These are phyloP conservation scores for Hymenochaete sp. DNA, from an alignment of 1,284 basidiomycete genomes.

Conservation along the genomic window DNA sequence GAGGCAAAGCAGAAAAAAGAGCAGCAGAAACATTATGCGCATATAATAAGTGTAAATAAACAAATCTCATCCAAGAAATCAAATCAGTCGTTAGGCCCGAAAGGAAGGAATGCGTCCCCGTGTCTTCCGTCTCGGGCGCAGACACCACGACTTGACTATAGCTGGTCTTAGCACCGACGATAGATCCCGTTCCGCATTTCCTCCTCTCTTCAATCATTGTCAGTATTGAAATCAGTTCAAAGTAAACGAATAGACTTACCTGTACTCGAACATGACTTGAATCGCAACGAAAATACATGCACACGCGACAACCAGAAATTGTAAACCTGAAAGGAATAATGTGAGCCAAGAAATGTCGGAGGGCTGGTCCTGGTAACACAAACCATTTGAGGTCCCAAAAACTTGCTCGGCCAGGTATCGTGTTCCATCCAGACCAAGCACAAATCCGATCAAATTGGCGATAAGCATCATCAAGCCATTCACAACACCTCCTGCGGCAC, in stretches of 20 bases:
- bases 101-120: too few relatives aligned
- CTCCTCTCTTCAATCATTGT: constrained; percentile 31
- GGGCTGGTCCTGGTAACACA: constrained; percentile 20
- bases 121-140: too few relatives aligned
- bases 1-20: too few relatives aligned
- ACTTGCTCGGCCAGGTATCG: constrained; percentile 63
- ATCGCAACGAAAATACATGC: constrained; percentile 72
- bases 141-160: too few relatives aligned
- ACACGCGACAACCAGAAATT: constrained; percentile 58
- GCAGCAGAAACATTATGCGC: too few relatives aligned
- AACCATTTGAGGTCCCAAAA: constrained; percentile 59
- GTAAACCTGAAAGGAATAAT: constrained; percentile 39
- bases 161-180: constrained; percentile 44
- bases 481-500: constrained; percentile 75
- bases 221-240: constrained; percentile 18
- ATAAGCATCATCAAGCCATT: constrained; percentile 90
- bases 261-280: constrained; percentile 94
- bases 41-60: too few relatives aligned
- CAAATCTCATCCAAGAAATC: too few relatives aligned
- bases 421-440: constrained; percentile 82
- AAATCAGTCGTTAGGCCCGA: too few relatives aligned
- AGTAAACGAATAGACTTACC: constrained; percentile 35
- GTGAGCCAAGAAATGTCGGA: background rate
- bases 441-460: constrained; percentile 95
- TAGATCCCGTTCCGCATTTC: constrained; percentile 53